Evolutionary conservation across 164 flowering plant genomes (phyloP), one percentile per base, ranked within the genome.

Genomic region (Pachysandra terminalis): DNA sequence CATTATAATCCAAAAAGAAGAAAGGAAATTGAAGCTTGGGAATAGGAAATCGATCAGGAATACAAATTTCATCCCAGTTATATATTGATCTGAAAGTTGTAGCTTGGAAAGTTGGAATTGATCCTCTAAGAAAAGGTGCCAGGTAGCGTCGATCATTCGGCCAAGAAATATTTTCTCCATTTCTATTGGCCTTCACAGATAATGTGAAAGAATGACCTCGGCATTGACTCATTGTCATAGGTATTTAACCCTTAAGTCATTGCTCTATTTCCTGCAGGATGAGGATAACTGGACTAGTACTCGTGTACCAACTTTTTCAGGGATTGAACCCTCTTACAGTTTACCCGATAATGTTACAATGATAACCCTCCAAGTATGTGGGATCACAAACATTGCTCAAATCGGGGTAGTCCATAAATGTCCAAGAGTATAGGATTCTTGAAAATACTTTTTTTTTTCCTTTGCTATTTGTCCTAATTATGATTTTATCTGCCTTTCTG

Each of bases 81-180:
- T n/a, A n/a, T n/a, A n/a, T n/a, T n/a, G n/a, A n/a, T n/a, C n/a
- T n/a, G n/a, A n/a, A n/a, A n/a, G n/a, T n/a, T n/a, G n/a, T n/a
- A n/a, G n/a, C n/a, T n/a, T n/a, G n/a, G n/a, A n/a, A n/a, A n/a
- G n/a, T n/a, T n/a, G n/a, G n/a, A n/a, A n/a, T n/a, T n/a, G n/a
- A n/a, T n/a, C n/a, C n/a, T n/a, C n/a, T 78, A 12, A 96, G 97
- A 64, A 88, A 90, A 63, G 98, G 98, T 74, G 96, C 98, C 19
- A 87, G 84, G 72, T 95, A 97, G 98, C 92, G 97, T n/a, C 94
- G 97, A 37, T 66, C 86, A 73, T 77, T 76, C 73, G 97, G 97
- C 19, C 98, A 95, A 74, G 98, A 95, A 76, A 82, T 91, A 68
- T 95, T 91, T 79, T 90, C 97, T 51, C 98, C 98, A n/a, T 80